Base-by-base conservation (phyloP, 2,329 filamentous ascomycete species). In the Colletotrichum truncatum region DNA sequence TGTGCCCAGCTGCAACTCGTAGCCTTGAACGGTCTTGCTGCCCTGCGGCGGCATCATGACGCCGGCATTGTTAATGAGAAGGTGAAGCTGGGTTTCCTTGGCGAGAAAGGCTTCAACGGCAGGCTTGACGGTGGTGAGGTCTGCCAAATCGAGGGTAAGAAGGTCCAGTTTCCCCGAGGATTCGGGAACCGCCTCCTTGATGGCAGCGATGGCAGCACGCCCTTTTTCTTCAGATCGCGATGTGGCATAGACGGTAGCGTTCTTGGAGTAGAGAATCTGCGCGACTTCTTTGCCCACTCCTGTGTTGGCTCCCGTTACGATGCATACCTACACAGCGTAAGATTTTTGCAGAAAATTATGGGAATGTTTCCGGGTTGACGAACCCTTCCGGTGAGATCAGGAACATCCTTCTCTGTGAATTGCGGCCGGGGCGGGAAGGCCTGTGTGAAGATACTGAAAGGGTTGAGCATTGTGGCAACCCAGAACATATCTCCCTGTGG, bases 211-310 rank as follows among this genome's bases (percentile, higher is more conserved):
- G 16, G 81, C 81, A 1, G 69, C 62, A 5, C 74, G 70, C 14
- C 74, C 80, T 59, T 81, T 82, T 4, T 74, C 68, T 23, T 75
- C 66, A 16, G 69, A 70, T 41, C 84, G 82, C 1, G 79, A 80
- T 4, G 83, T 83, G 30, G 87, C 71, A 70, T 87, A 87, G 38
- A 87, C 80, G 4, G 77, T 85, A 25, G 74, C 84, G 61, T 84
- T 81, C 18, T 77, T 79, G 4, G 73, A 70, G 72, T 87, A 88
- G 6, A 88, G 77, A 4, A 87, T 80, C 41, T 78, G 78, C 46
- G 74, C 75, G 6, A 86, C 74, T 69, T 85, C 82, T 45, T 80
- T 76, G 9, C 85, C 85, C 6, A 86, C 75, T 9, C 73, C 73
- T 0, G 67, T 62, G 10, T 69, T 70, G 25, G 66, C 66, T n/a